Conservation (phyloP, 352 stramenopile species). For the Globisporangium canariense region DNA sequence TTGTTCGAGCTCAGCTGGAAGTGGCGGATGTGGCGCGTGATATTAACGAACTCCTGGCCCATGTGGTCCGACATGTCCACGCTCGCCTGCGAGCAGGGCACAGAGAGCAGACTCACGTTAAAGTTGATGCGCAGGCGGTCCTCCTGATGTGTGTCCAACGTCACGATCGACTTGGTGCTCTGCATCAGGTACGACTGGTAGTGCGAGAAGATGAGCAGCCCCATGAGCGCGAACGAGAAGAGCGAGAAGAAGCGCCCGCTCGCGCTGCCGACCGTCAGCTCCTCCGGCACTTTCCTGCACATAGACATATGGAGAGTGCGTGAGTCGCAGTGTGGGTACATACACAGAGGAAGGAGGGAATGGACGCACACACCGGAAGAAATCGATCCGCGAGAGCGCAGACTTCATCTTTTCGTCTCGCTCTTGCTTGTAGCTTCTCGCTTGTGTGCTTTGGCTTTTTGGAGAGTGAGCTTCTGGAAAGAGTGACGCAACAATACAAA, state of each 20-base stretch:
- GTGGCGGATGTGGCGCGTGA: conserved; percentile 79
- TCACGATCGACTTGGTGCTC: conserved; percentile 50
- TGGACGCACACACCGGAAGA: conserved; percentile 15
- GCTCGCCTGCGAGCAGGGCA: conserved; percentile 68
- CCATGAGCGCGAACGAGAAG: conserved; percentile 57
- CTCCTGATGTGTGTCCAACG: conserved; percentile 76
- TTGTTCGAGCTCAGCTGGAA: conserved; percentile 51
- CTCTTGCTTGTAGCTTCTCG: background rate
- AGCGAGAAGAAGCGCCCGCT: conserved; percentile 69
- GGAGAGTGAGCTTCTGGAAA: background rate
- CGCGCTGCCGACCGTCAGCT: conserved; percentile 59
- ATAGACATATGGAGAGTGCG: background rate
- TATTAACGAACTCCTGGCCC: conserved; percentile 67
- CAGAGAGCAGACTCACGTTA: conserved; percentile 73
- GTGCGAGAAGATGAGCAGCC: conserved; percentile 47
- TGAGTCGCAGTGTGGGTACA: background rate
- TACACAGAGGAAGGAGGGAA: background rate
- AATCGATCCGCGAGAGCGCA: conserved; percentile 17
- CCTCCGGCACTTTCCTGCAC: conserved; percentile 68
- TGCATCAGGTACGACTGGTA: conserved; percentile 48
- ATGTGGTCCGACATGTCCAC: conserved; percentile 83
- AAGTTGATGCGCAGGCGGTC: conserved; percentile 84
- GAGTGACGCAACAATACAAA: background rate
- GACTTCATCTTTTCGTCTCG: conserved; percentile 9
- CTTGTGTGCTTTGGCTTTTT: background rate